Evolutionary conservation across 441 rosid species (phyloP).

Genomic region (Brassica balearica): DNA sequence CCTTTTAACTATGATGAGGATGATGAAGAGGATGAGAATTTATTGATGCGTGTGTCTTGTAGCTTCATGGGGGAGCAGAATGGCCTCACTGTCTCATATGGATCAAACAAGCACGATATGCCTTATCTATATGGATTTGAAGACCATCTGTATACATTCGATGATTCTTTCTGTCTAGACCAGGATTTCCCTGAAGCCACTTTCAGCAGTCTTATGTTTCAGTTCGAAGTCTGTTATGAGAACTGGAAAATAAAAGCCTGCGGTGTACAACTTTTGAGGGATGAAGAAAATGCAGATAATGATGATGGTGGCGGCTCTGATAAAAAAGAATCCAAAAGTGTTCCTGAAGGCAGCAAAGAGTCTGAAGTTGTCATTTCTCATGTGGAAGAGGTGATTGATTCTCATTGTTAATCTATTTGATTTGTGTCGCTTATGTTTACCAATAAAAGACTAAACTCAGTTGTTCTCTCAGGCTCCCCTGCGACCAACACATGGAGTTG

Average conservation of each 20-base stretch:
- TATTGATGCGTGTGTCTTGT: background rate
- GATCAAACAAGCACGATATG: background rate
- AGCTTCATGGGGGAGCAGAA: background rate
- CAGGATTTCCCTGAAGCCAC: background rate
- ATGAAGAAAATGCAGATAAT: background rate
- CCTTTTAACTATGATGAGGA: too few relatives aligned
- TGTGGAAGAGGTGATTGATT: slow-evolving; percentile 55
- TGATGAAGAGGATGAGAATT: background rate
- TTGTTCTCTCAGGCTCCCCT: slow-evolving; percentile 53
- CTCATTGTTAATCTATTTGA: background rate
- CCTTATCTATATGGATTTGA: background rate
- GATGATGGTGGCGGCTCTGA: background rate
- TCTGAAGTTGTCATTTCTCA: slow-evolving; percentile 45
- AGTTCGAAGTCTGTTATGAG: background rate
- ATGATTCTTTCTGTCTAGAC: slow-evolving; percentile 14
- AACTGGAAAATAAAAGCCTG: background rate
- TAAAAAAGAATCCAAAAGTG: slow-evolving; percentile 40
- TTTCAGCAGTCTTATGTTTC: slow-evolving; percentile 3
- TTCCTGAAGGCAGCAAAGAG: slow-evolving; percentile 38
- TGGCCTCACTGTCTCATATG: background rate
- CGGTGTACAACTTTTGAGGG: slow-evolving; percentile 19
- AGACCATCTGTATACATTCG: slow-evolving; percentile 3
- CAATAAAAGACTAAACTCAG: slow-evolving; percentile 8
- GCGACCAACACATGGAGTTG: slow-evolving; percentile 52
- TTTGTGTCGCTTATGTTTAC: background rate